Evolutionary conservation across 106 monocot species (phyloP).

Genomic region (Triglochin maritima): DNA sequence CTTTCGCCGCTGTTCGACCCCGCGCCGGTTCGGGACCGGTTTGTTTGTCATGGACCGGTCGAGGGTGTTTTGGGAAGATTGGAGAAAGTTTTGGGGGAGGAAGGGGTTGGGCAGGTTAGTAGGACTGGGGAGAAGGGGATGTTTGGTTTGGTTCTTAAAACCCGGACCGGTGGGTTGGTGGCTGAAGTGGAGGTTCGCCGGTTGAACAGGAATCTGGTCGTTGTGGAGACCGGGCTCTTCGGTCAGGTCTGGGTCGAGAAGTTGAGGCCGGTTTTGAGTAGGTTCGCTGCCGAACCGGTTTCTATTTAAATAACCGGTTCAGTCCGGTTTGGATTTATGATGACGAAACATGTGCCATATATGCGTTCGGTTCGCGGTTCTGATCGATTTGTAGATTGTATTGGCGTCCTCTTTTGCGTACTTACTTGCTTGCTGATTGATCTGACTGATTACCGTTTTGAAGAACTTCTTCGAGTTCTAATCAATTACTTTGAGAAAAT

Average conservation of each 20-base stretch:
- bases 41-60: not conserved
- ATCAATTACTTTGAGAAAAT: no score
- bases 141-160: not conserved
- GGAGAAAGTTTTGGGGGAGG: not conserved
- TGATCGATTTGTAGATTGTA: no score
- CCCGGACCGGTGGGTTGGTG: not conserved
- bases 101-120: not conserved
- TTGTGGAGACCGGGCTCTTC: slow-evolving; percentile 6
- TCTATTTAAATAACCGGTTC: not conserved
- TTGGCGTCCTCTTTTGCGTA: no score
- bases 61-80: not conserved
- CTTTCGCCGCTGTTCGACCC: slow-evolving; percentile 17
- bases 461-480: no score
- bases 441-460: no score
- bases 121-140: not conserved
- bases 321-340: no score
- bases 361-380: no score
- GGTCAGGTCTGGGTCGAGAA: slow-evolving; percentile 1
- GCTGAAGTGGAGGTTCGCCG: slow-evolving; percentile 5
- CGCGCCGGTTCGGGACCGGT: not conserved
- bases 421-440: no score
- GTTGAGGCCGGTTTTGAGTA: slow-evolving; percentile 1
- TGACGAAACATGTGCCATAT: no score
- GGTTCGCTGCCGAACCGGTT: not conserved
- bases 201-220: slow-evolving; percentile 1